phyloP scores from a whole-genome alignment of 306 rosid genomes.

The Gleditsia sinensis region DNA sequence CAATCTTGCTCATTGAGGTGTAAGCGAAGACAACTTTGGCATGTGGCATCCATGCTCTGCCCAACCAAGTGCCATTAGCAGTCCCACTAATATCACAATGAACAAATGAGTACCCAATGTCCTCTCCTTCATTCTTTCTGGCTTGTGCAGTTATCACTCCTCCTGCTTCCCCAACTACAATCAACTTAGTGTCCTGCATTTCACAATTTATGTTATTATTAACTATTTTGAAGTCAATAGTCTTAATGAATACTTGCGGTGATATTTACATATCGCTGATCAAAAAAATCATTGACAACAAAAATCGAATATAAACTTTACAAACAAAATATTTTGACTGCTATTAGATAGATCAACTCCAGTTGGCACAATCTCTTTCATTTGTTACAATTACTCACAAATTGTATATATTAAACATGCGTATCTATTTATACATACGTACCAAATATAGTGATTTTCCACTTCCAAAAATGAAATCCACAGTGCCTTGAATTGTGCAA shows the following conservation, averaged over 20 bases:
- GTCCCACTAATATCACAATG: conserved; percentile 53
- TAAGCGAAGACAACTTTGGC: conserved; percentile 55
- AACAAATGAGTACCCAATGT: conserved; percentile 49
- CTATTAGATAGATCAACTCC: too few species aligned
- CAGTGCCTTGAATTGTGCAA: conserved; percentile 35
- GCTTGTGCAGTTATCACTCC: conserved; percentile 60
- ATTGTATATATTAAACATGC: not conserved
- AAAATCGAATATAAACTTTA: too few species aligned
- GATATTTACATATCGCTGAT: too few species aligned
- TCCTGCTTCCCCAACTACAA: conserved; percentile 24
- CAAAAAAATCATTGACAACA: too few species aligned
- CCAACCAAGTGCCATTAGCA: conserved; percentile 42
- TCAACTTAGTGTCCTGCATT: conserved; percentile 44
- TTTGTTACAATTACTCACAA: too few species aligned
- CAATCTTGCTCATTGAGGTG: conserved; percentile 27
- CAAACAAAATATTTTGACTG: too few species aligned
- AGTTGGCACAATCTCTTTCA: too few species aligned
- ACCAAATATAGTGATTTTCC: conserved; percentile 43
- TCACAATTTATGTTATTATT: too few species aligned
- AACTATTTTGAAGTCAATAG: too few species aligned
- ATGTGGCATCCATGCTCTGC: conserved; percentile 56
- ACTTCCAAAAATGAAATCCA: conserved; percentile 40
- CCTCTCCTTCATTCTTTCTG: conserved; percentile 4
- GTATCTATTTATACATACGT: not conserved
- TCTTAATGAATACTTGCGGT: too few species aligned